phyloP scores from a whole-genome alignment of 169 alveolate genomes.

The Miamiensis avidus region DNA sequence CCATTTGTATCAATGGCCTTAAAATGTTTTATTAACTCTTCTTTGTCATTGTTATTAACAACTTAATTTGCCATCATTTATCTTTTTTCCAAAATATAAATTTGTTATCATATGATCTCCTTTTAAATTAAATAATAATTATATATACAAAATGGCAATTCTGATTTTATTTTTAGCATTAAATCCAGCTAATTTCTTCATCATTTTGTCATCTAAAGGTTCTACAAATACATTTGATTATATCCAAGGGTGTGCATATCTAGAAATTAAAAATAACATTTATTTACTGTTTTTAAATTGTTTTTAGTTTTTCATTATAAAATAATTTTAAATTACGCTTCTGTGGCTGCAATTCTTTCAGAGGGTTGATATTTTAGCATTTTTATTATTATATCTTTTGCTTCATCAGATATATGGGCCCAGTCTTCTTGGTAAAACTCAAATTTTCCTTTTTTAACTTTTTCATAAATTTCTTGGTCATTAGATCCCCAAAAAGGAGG shows the following conservation, averaged over 20 bases:
- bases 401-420: slow-evolving; percentile 13
- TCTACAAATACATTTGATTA: slow-evolving; percentile 7
- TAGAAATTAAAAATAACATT: no score
- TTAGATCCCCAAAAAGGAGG: slow-evolving; percentile 27
- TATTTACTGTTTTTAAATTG: no score
- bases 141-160: slow-evolving; percentile 11
- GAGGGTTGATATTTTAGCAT: slow-evolving; percentile 17
- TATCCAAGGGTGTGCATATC: slow-evolving; percentile 29
- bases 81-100: background rate
- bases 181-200: slow-evolving; percentile 3
- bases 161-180: slow-evolving; percentile 13
- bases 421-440: slow-evolving; percentile 26
- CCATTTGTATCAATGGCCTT: slow-evolving; percentile 44
- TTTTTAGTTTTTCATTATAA: no score
- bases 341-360: slow-evolving; percentile 25
- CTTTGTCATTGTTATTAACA: slow-evolving; percentile 27
- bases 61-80: slow-evolving; percentile 47
- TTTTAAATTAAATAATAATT: background rate
- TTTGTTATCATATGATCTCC: background rate
- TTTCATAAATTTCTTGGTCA: slow-evolving; percentile 29
- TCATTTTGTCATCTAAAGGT: slow-evolving; percentile 15
- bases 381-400: slow-evolving; percentile 30
- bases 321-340: slow-evolving; percentile 1
- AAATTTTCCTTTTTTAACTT: slow-evolving; percentile 31
- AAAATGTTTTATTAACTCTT: slow-evolving; percentile 29